phyloP scores from a whole-genome alignment of 257 asterid species.

The Nicotiana benthamiana region DNA sequence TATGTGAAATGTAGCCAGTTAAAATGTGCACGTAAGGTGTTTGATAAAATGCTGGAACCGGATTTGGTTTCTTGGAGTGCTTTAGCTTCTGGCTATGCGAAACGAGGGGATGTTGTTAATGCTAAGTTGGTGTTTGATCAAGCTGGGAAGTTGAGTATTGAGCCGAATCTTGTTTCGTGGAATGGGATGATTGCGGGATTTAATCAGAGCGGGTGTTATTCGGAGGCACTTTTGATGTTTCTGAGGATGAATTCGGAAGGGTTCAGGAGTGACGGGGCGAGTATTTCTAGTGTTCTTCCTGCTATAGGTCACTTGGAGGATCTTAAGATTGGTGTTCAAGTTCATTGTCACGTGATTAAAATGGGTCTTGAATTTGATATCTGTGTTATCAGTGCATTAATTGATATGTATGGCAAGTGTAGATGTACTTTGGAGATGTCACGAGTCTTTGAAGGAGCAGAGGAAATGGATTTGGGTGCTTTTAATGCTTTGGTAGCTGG shows the following conservation, averaged over 20 bases:
- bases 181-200: conserved; percentile 94
- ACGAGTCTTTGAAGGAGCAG: conserved; percentile 46
- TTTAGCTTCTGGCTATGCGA: conserved; percentile 70
- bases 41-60: conserved; percentile 38
- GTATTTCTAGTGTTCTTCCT: conserved; percentile 81
- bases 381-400: conserved; percentile 64
- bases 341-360: conserved; percentile 60
- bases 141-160: conserved; percentile 37
- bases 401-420: conserved; percentile 78
- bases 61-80: conserved; percentile 82
- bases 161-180: conserved; percentile 72
- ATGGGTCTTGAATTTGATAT: conserved; percentile 51
- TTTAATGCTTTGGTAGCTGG: conserved; percentile 76
- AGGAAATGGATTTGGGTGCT: conserved; percentile 48
- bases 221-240: conserved; percentile 52
- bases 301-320: conserved; percentile 60
- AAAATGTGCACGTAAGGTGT: conserved; percentile 43
- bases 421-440: conserved; percentile 42
- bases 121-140: conserved; percentile 38
- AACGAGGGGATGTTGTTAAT: conserved; percentile 50
- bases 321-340: conserved; percentile 48
- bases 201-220: conserved; percentile 63
- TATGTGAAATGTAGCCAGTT: conserved; percentile 51
- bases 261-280: conserved; percentile 47
- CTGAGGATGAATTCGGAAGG: conserved; percentile 56